phyloP scores from a whole-genome alignment of 345 rosid species.

The Lepidium didymum region DNA sequence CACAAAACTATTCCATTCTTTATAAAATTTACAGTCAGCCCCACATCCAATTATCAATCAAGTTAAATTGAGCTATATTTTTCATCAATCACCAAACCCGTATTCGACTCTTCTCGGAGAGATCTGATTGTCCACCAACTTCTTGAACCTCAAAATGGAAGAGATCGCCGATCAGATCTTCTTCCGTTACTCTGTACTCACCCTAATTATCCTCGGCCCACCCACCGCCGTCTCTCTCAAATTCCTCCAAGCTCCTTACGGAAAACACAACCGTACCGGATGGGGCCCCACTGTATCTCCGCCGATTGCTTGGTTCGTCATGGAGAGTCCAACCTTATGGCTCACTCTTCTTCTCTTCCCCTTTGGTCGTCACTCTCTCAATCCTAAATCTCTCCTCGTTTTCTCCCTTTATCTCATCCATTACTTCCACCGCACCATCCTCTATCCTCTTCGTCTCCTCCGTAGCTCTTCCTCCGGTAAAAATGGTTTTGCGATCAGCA shows the following conservation, averaged over 20 bases:
- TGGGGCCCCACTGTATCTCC: slow-evolving; percentile 85
- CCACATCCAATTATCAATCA: not conserved
- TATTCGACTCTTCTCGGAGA: not conserved
- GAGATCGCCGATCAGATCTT: slow-evolving; percentile 41
- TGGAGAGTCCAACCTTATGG: slow-evolving; percentile 89
- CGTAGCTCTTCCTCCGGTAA: not conserved
- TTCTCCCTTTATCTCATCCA: slow-evolving; percentile 66
- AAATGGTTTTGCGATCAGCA: slow-evolving; percentile 38
- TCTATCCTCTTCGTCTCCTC: slow-evolving; percentile 71
- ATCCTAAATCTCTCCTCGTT: slow-evolving; percentile 54
- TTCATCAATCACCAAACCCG: not conserved
- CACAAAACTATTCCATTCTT: too few relatives aligned
- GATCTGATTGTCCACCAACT: not conserved
- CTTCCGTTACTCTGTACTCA: slow-evolving; percentile 44
- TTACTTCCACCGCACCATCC: slow-evolving; percentile 66
- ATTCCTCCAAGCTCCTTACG: slow-evolving; percentile 86
- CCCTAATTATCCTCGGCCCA: slow-evolving; percentile 51
- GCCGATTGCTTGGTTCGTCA: slow-evolving; percentile 82
- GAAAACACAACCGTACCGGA: slow-evolving; percentile 83
- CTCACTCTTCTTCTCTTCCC: slow-evolving; percentile 68
- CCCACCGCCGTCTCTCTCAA: slow-evolving; percentile 58
- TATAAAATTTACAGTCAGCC: too few relatives aligned
- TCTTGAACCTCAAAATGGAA: not conserved
- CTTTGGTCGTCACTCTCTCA: slow-evolving; percentile 45
- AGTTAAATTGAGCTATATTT: not conserved